Evolutionary conservation across 2,329 filamentous ascomycete species (phyloP).

Genomic region (Bipolaris cookei): DNA sequence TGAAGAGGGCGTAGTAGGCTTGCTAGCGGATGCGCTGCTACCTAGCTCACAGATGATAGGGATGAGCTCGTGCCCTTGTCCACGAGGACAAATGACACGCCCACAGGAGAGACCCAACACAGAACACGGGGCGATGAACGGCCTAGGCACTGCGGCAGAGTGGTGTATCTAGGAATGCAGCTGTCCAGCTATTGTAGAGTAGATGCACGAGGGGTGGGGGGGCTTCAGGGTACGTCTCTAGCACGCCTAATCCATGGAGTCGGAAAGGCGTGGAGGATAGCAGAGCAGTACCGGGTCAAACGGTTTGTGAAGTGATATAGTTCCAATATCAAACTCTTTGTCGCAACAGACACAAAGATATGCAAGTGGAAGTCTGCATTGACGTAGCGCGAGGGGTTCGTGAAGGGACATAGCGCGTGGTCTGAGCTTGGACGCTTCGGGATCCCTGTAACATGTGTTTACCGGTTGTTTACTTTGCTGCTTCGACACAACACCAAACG

Average conservation of each 20-base stretch:
- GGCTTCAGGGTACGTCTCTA: constrained; percentile 10
- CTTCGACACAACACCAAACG: constrained; percentile 18
- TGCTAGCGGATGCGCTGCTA: constrained; percentile 14
- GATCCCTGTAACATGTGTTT: constrained; percentile 19
- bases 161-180: background rate
- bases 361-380: constrained; percentile 11
- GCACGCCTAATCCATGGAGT: background rate
- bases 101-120: background rate
- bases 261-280: background rate
- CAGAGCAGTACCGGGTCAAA: no score
- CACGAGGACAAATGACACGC: constrained; percentile 29
- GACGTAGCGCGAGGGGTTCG: constrained; percentile 17
- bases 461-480: constrained; percentile 31
- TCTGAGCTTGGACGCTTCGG: constrained; percentile 2
- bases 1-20: background rate
- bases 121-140: background rate
- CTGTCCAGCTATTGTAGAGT: background rate
- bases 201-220: constrained; percentile 23
- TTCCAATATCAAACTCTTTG: background rate
- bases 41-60: constrained; percentile 15
- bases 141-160: background rate
- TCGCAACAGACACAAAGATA: background rate
- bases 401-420: background rate
- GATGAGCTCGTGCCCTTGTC: constrained; percentile 33
- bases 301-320: background rate